Base-by-base conservation (phyloP, 1,284 basidiomycete genomes). In the Schizophyllum commune region DNA sequence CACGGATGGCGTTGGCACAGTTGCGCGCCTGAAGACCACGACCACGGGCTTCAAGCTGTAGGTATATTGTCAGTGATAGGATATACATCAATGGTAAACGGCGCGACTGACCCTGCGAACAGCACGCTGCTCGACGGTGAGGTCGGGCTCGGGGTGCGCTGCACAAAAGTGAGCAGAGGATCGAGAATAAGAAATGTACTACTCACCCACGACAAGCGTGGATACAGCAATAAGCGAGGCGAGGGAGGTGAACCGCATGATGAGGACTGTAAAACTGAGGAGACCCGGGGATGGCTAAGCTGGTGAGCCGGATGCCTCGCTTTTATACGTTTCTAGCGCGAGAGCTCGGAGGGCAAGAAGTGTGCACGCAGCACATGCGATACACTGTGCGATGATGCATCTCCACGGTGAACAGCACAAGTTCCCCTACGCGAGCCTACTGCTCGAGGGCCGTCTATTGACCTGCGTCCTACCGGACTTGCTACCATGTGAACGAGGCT, bases 1-100 rank as follows among this genome's bases (percentile, higher is more conserved):
- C 65, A 19, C 61, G 63, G 58, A 70, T 69, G 27, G 63, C 63
- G 8, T 63, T 56, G 11, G 63, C 60, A 52, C 69, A 69, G 34
- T 64, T 65, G 17, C 69, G 66, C 22, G 67, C 67, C 20, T 65
- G 61, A 32, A 67, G 58, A 55, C 66, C 65, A 27, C 62, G 59
- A 22, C 62, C 56, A 3, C n/a, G 54, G 21, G 60, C 58, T n/a
- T 62, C 60, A 17, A 61, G 57, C 63, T 63, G 39, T 11, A 47
- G 9, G 4, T 11, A 13, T 3, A 11, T 47, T 3, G 39, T 47
- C 39, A 47, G 39, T 9, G 39, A 47, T 11, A 17, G 39, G 39
- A 11, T n/a, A n/a, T n/a, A n/a, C n/a, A n/a, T n/a, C n/a, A n/a
- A n/a, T n/a, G n/a, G n/a, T n/a, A n/a, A n/a, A n/a, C n/a, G n/a